phyloP scores from a whole-genome alignment of 2,329 filamentous ascomycete species.

The Chrysoporthe austroafricana region DNA sequence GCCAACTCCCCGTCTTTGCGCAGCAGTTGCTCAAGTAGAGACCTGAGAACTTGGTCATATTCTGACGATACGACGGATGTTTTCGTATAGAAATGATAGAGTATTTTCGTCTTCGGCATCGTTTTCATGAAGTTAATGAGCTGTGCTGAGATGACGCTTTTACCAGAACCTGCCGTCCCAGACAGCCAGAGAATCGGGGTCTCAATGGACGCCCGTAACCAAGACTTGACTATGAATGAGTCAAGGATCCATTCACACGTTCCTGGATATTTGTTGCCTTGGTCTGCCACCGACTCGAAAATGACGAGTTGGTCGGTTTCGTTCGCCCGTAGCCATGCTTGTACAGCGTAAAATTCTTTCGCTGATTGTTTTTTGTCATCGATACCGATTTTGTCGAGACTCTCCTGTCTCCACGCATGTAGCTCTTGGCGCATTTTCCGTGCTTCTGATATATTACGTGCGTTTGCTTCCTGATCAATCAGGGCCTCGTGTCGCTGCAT shows the following conservation, averaged over 20 bases:
- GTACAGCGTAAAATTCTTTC: constrained; percentile 34
- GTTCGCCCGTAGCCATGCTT: constrained; percentile 38
- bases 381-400: constrained; percentile 28
- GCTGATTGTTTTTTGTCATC: constrained; percentile 33
- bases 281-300: constrained; percentile 35
- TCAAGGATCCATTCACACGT: constrained; percentile 42
- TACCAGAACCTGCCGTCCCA: constrained; percentile 42
- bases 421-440: constrained; percentile 33
- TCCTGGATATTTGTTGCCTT: constrained; percentile 35
- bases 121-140: constrained; percentile 37
- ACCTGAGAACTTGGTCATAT: constrained; percentile 40
- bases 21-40: constrained; percentile 39
- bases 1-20: constrained; percentile 33
- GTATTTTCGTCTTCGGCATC: constrained; percentile 17
- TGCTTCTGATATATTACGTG: constrained; percentile 35
- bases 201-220: constrained; percentile 33
- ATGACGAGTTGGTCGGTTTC: constrained; percentile 38
- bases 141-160: constrained; percentile 40
- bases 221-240: constrained; percentile 34
- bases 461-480: constrained; percentile 41
- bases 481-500: constrained; percentile 37
- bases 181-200: constrained; percentile 38
- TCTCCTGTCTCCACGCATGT: constrained; percentile 34
- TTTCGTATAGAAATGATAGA: constrained; percentile 42
- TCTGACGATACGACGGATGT: constrained; percentile 37